Evolutionary conservation across 2,329 filamentous ascomycete genomes (phyloP), one percentile per base, ranked within the genome.

Genomic region (Hymenoscyphus albidus): DNA sequence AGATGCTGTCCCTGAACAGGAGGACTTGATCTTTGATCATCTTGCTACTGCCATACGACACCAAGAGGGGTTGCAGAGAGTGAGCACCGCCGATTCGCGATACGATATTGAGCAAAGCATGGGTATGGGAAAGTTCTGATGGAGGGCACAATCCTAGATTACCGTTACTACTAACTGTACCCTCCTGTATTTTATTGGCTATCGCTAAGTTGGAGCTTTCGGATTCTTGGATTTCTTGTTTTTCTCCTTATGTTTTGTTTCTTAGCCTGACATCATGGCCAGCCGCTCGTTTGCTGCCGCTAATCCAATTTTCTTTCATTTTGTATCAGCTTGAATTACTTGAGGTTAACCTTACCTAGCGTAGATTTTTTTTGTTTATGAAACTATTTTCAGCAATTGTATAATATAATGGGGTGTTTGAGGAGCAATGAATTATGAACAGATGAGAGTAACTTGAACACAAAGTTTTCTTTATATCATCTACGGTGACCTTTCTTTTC

Each of bases 11-110:
- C 42, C 62, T 10, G 59, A 61, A 39, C 40, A 35, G 35, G 57
- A 61, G 42, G 65, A 67, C 62, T 22, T 67, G 39, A 48, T 64
- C 32, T 69, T 69, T 42, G 65, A 65, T 42, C 62, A 66, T 48
- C 40, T 69, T 40, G 63, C 64, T 54, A 60, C 63, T 62, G 67
- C 67, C 1, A 63, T 69, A 38, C 58, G 55, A 35, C 62, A 59
- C 40, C 67, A 69, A 48, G 32, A 58, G 27, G 16, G 40, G n/a
- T 14, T 48, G 2, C 55, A 57, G 32, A 57, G 27, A 22, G 27
- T 32, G 16, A 57, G n/a, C 10, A 35, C 35, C 35, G 5, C 5
- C 35, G 44, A 12, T 22, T 51, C 44, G 18, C 44, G 22, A 12
- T 51, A 22, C 22, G 44, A 51, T 13, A 22, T 51, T 22, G 44